Evolutionary conservation across 805 yeast species (phyloP), one percentile per base, ranked within the genome.

Genomic region (Maudiozyma barnettii): DNA sequence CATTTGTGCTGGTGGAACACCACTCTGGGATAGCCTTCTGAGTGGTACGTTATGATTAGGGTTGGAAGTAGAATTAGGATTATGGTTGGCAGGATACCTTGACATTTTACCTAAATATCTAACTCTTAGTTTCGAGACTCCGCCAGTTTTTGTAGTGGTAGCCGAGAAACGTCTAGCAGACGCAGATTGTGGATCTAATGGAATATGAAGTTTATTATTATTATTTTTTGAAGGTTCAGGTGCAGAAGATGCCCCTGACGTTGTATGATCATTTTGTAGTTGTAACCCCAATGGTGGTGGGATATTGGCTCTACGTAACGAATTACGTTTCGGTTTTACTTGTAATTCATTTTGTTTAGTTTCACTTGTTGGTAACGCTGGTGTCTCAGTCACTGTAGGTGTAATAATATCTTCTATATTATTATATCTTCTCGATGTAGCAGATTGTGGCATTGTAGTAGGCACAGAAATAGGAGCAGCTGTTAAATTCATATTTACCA

Each of bases 111-210:
- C 66, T 31, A 61, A 35, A 41, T 61, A 63, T 45, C 55, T 59
- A 12, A 63, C 65, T 16, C 60, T 54, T 13, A 61, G 61, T 43
- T 54, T 58, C 36, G 54, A 51, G 14, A 55, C 48, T 36, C 51
- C 46, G 13, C 36, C 36, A 14, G 9, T 14, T n/a, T 16, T 33
- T 10, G 36, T 26, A 9, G 30, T 26, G 8, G 30, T 26, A 6
- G 30, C 30, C 8, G 40, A 19, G 9, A 10, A 37, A 13, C 23
- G 40, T 37, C 22, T 37, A 16, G 58, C 52, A 9, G 59, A 55
- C 1, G 18, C 33, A 19, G 22, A n/a, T 33, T 19, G 20, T 37
- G 22, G 22, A 16, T 37, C 22, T 19, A 37, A 20, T 21, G 40
- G 40, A 14, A 37, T 37, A 37, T 37, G 14, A 13, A 37, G 14